Conservation (phyloP, 2,329 filamentous ascomycete genomes). For the Beauveria medogensis region DNA sequence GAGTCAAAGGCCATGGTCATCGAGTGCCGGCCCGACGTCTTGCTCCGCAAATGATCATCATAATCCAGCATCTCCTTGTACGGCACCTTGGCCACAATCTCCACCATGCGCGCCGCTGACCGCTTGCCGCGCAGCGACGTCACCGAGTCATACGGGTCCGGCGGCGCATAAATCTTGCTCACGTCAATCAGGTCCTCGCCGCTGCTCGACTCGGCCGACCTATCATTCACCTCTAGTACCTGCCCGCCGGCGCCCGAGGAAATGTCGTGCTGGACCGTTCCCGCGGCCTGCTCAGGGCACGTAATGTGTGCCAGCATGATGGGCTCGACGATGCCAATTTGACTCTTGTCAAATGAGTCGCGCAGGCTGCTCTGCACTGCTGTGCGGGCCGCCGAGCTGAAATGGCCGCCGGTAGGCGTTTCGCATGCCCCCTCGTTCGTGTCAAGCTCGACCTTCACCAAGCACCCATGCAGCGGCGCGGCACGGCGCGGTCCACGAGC, state of each 20-base stretch:
- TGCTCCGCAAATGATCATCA: constrained; percentile 75
- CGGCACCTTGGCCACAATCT: constrained; percentile 80
- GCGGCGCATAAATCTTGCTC: constrained; percentile 73
- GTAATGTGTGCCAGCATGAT: constrained; percentile 86
- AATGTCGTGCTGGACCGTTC: constrained; percentile 75
- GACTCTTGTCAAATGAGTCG: constrained; percentile 44
- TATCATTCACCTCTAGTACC: constrained; percentile 61
- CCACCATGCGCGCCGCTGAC: constrained; percentile 40
- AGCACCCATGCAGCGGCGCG: constrained; percentile 71
- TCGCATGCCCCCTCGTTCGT: constrained; percentile 43
- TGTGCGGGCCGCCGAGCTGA: constrained; percentile 52
- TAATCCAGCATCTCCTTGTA: constrained; percentile 97
- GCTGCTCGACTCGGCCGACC: constrained; percentile 28
- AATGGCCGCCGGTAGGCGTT: constrained; percentile 59
- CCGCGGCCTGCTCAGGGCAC: constrained; percentile 74
- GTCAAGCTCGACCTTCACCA: constrained; percentile 63
- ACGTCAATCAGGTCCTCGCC: constrained; percentile 52
- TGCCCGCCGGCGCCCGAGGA: constrained; percentile 63
- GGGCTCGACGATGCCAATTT: constrained; percentile 74
- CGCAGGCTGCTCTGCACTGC: constrained; percentile 65
- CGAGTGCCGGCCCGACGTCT: constrained; percentile 72
- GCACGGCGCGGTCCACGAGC: constrained; percentile 74
- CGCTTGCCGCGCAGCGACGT: constrained; percentile 48
- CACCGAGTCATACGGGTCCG: constrained; percentile 66
- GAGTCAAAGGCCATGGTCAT: constrained; percentile 52